Conservation (phyloP, 2,329 filamentous ascomycete species). For the Aspergillus sp. region DNA sequence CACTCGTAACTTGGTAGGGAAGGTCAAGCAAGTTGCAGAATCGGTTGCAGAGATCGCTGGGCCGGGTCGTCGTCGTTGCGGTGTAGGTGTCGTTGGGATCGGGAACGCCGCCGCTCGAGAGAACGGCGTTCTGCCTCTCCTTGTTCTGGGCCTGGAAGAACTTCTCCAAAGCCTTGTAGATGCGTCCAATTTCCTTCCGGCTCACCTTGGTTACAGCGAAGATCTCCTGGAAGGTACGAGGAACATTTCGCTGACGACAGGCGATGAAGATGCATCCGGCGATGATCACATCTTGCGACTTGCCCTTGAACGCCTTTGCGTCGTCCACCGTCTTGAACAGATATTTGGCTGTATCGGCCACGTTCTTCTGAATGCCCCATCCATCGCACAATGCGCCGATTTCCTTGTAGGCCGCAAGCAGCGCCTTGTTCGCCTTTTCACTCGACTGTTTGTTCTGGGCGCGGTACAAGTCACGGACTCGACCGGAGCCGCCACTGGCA, state of each 20-base stretch:
- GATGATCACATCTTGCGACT: conserved; percentile 88
- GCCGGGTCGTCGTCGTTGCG: conserved; percentile 72
- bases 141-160: conserved; percentile 75
- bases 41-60: conserved; percentile 80
- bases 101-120: conserved; percentile 51
- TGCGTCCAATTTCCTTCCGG: conserved; percentile 95
- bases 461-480: conserved; percentile 72
- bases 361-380: conserved; percentile 74
- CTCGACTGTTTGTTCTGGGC: conserved; percentile 77
- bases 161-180: conserved; percentile 88
- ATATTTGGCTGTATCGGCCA: conserved; percentile 87
- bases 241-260: conserved; percentile 82
- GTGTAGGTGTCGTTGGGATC: conserved; percentile 61
- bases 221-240: conserved; percentile 91
- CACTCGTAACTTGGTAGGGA: conserved; percentile 71
- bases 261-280: conserved; percentile 97
- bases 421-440: conserved; percentile 78
- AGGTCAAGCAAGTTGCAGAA: conserved; percentile 83
- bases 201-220: conserved; percentile 88
- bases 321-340: conserved; percentile 95
- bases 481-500: conserved; percentile 71
- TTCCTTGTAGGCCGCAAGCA: conserved; percentile 81
- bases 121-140: conserved; percentile 50
- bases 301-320: conserved; percentile 90
- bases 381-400: conserved; percentile 85